Conservation (phyloP, 371 early-diverging fungal species). For the Encephalitozoon intestinalis region DNA sequence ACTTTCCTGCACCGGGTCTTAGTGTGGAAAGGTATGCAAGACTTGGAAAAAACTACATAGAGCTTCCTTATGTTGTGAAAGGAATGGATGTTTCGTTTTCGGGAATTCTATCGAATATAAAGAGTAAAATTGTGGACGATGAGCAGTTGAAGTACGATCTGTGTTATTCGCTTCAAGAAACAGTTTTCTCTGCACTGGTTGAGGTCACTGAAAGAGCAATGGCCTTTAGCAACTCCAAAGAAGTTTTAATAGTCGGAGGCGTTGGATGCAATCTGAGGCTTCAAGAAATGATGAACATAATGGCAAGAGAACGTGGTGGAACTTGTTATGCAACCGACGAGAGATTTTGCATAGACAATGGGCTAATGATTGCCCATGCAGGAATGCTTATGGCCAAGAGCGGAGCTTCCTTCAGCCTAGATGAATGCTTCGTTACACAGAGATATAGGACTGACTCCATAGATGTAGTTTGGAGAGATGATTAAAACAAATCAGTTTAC, state of each 20-base stretch:
- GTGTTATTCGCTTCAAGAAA: slow-evolving; percentile 94
- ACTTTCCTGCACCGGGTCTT: slow-evolving; percentile 92
- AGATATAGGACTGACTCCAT: slow-evolving; percentile 79
- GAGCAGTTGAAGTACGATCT: slow-evolving; percentile 71
- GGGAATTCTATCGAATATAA: slow-evolving; percentile 81
- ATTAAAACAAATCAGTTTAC: background rate
- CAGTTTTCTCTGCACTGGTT: slow-evolving; percentile 90
- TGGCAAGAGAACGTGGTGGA: slow-evolving; percentile 81
- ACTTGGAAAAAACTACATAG: slow-evolving; percentile 72
- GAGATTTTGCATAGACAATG: slow-evolving; percentile 94
- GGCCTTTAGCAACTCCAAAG: slow-evolving; percentile 82
- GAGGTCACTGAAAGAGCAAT: slow-evolving; percentile 99
- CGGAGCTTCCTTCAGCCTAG: slow-evolving; percentile 65
- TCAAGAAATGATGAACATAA: slow-evolving; percentile 92
- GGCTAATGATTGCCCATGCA: slow-evolving; percentile 97
- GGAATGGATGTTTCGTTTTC: slow-evolving; percentile 99
- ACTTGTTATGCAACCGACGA: slow-evolving; percentile 89
- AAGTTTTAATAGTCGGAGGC: slow-evolving; percentile 94
- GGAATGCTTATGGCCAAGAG: slow-evolving; percentile 63
- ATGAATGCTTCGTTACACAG: slow-evolving; percentile 82
- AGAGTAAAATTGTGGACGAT: slow-evolving; percentile 62
- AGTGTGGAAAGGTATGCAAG: slow-evolving; percentile 91
- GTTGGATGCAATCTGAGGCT: slow-evolving; percentile 82
- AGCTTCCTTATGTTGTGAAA: slow-evolving; percentile 91
- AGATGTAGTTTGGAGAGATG: slow-evolving; percentile 71